These are phyloP conservation scores for Metrosideros polymorpha DNA, from an alignment of 441 rosid species.

Conservation along the genomic window DNA sequence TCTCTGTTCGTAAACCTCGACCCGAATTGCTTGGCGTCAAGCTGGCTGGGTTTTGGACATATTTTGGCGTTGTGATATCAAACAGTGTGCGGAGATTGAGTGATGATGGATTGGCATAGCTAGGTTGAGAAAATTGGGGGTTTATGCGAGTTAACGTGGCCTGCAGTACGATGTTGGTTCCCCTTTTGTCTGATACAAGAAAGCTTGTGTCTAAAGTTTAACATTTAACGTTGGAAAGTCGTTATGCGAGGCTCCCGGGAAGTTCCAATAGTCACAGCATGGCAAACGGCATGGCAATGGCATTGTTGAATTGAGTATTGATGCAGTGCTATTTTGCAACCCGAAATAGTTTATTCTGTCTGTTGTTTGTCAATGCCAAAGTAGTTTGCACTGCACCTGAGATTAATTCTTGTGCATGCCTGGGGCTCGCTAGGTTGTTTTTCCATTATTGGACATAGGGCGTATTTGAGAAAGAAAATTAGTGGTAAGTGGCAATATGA, in stretches of 20 bases:
- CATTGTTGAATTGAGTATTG: not conserved
- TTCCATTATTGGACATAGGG: not conserved
- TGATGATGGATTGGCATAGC: not conserved
- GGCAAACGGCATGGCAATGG: not conserved
- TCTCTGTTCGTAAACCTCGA: not conserved
- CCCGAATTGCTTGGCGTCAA: not conserved
- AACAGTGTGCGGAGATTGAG: not conserved
- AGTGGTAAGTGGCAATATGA: not conserved
- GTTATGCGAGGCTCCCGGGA: not conserved
- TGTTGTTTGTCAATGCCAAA: not conserved
- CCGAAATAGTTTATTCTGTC: not conserved
- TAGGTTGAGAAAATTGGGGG: not conserved
- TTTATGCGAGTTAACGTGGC: not conserved
- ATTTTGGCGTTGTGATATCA: not conserved
- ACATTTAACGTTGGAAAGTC: not conserved
- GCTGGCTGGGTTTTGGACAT: not conserved
- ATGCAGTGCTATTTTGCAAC: not conserved
- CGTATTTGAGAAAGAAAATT: not conserved
- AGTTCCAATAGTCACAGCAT: too few species aligned
- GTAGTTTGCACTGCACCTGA: not conserved
- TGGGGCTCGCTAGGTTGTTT: not conserved
- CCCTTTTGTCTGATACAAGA: too few species aligned
- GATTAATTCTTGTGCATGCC: slow-evolving; percentile 56
- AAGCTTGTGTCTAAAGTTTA: not conserved
- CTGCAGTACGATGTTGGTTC: not conserved